phyloP scores from a whole-genome alignment of 495 filamentous ascomycete species.

The Daldinia loculata region DNA sequence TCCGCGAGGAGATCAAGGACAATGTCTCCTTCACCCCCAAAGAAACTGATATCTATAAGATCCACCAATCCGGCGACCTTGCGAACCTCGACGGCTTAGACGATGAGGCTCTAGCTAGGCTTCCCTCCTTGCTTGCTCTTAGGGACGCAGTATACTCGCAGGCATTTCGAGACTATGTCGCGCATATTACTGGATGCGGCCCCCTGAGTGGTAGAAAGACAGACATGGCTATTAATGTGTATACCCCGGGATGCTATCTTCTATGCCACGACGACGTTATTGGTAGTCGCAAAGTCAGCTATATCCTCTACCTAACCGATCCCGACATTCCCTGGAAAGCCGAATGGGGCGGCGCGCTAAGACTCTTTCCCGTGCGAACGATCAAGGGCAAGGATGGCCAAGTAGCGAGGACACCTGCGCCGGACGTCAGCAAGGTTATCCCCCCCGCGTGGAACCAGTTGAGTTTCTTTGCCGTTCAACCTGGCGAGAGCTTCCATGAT shows the following conservation, averaged over 20 bases:
- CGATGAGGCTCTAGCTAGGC: conserved; percentile 76
- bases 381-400: conserved; percentile 72
- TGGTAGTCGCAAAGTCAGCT: conserved; percentile 89
- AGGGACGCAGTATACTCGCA: conserved; percentile 93
- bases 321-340: conserved; percentile 90
- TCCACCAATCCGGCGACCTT: conserved; percentile 97
- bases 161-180: conserved; percentile 87
- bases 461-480: conserved; percentile 97
- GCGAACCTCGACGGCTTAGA: conserved; percentile 96
- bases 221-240: conserved; percentile 99
- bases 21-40: conserved; percentile 96
- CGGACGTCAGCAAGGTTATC: conserved; percentile 78
- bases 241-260: conserved; percentile 94
- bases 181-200: conserved; percentile 82
- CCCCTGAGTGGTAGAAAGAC: conserved; percentile 92
- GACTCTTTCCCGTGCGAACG: conserved; percentile 80
- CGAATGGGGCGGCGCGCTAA: conserved; percentile 92
- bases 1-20: conserved; percentile 86
- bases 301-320: conserved; percentile 95
- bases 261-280: conserved; percentile 99
- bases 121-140: conserved; percentile 85
- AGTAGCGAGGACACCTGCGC: conserved; percentile 74
- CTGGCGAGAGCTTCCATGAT: conserved; percentile 96
- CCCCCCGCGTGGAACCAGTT: conserved; percentile 97
- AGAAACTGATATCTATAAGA: conserved; percentile 99